These are phyloP conservation scores for Aureobasidium sp. DNA, from an alignment of 2,329 filamentous ascomycete species.

Conservation along the genomic window DNA sequence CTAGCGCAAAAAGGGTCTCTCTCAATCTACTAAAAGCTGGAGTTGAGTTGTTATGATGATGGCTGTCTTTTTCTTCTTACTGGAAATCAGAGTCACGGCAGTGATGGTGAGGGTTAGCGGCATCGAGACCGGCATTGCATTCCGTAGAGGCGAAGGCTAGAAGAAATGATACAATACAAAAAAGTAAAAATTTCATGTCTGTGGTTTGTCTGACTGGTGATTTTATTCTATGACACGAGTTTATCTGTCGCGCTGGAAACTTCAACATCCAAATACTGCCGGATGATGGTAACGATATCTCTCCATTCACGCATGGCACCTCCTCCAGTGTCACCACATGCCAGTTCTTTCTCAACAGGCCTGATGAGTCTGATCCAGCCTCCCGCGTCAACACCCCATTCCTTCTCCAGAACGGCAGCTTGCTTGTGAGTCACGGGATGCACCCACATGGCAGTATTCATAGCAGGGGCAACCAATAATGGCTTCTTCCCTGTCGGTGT, in stretches of 20 bases:
- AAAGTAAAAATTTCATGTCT: constrained; percentile 1
- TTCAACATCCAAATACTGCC: constrained; percentile 34
- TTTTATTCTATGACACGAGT: background rate
- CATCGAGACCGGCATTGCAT: constrained; percentile 12
- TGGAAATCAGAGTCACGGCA: constrained; percentile 10
- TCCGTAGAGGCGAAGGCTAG: constrained; percentile 17
- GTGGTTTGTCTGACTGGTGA: background rate
- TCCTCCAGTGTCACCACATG: constrained; percentile 75
- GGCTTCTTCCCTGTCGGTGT: constrained; percentile 46
- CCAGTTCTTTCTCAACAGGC: constrained; percentile 69
- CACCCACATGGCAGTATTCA: constrained; percentile 88
- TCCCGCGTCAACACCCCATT: constrained; percentile 56
- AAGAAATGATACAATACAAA: constrained; percentile 15
- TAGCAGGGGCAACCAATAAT: constrained; percentile 71
- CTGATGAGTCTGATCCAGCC: constrained; percentile 62
- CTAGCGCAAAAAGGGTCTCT: background rate
- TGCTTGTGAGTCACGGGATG: constrained; percentile 76
- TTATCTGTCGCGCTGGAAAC: background rate
- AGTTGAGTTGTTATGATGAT: constrained; percentile 13
- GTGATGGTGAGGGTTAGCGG: constrained; percentile 15
- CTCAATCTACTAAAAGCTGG: constrained; percentile 9
- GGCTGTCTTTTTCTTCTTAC: constrained; percentile 10
- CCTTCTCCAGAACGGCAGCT: constrained; percentile 59
- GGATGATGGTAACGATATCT: constrained; percentile 61
- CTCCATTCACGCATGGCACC: constrained; percentile 81